phyloP scores from a whole-genome alignment of 2,329 filamentous ascomycete genomes.

The Fusarium sp. region DNA sequence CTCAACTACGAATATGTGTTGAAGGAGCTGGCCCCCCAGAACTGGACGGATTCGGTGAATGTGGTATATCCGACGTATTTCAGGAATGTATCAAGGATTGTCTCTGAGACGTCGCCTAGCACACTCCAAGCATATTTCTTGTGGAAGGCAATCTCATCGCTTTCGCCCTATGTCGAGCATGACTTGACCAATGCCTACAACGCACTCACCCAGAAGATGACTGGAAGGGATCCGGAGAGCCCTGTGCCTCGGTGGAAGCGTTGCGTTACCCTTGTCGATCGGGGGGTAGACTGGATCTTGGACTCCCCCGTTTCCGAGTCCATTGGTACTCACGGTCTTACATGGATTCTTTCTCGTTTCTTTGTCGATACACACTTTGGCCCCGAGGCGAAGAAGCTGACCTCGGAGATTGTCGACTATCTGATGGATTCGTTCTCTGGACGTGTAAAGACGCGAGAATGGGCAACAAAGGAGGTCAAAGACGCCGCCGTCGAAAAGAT shows the following conservation, averaged over 20 bases:
- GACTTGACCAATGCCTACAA: slow-evolving; percentile 67
- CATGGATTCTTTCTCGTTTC: slow-evolving; percentile 76
- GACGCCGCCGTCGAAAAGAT: slow-evolving; percentile 70
- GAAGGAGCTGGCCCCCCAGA: slow-evolving; percentile 8
- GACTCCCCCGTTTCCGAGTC: not conserved
- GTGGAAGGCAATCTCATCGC: slow-evolving; percentile 68
- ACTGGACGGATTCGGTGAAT: slow-evolving; percentile 49
- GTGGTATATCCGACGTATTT: slow-evolving; percentile 54
- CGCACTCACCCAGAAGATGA: slow-evolving; percentile 65
- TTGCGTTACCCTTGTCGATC: slow-evolving; percentile 5
- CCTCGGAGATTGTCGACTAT: slow-evolving; percentile 74
- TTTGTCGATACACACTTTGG: slow-evolving; percentile 75
- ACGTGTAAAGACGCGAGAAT: slow-evolving; percentile 65
- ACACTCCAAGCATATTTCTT: slow-evolving; percentile 68
- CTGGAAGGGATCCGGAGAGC: slow-evolving; percentile 52
- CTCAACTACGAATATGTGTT: slow-evolving; percentile 24
- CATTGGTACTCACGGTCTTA: slow-evolving; percentile 55
- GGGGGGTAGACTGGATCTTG: slow-evolving; percentile 4
- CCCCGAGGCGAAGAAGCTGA: slow-evolving; percentile 70
- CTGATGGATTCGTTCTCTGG: slow-evolving; percentile 72
- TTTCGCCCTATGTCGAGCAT: slow-evolving; percentile 63
- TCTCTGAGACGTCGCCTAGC: slow-evolving; percentile 62
- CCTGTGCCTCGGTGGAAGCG: slow-evolving; percentile 11
- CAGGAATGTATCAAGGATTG: slow-evolving; percentile 63
- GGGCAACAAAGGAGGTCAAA: slow-evolving; percentile 71